Percentiles rank a stretch among this genome's conserved stretches.
These are phyloP conservation scores for Macaranga tanarius DNA, from an alignment of 441 rosid genomes.

Conservation along the genomic window DNA sequence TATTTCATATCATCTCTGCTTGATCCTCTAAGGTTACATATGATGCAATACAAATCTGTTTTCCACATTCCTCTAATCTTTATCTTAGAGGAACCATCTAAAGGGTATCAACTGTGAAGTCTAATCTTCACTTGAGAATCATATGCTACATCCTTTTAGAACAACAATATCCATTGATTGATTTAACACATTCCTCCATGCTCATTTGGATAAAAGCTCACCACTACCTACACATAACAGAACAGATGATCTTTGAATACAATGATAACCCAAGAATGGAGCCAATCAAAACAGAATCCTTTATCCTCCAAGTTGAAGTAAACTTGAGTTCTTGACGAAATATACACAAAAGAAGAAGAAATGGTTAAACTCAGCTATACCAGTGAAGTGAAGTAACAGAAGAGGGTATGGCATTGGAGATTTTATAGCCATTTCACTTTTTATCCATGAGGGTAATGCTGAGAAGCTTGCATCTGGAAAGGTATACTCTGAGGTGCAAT, in stretches of 20 bases:
- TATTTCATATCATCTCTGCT: constrained; percentile 27
- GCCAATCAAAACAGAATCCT: constrained; percentile 32
- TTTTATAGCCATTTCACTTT: constrained; percentile 9
- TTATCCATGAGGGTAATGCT: constrained; percentile 44
- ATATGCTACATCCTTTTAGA: constrained; percentile 1
- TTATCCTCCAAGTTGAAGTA: constrained; percentile 25
- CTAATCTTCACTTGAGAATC: constrained; percentile 5
- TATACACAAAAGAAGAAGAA: constrained; percentile 35
- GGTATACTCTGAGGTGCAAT: constrained; percentile 41
- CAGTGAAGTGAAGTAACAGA: constrained; percentile 23
- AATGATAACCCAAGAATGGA: constrained; percentile 21
- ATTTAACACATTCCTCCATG: constrained; percentile 13
- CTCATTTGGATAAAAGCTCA: constrained; percentile 17
- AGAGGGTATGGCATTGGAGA: constrained; percentile 3
- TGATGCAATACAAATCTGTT: constrained; percentile 17
- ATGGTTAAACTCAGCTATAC: constrained; percentile 27
- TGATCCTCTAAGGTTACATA: neutral
- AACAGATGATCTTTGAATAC: constrained; percentile 20
- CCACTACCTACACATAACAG: constrained; percentile 16
- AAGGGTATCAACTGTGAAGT: constrained; percentile 17
- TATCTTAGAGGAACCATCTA: constrained; percentile 24
- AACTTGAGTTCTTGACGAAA: constrained; percentile 30
- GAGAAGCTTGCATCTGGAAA: constrained; percentile 49
- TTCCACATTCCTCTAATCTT: constrained; percentile 23
- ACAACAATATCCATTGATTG: constrained; percentile 1